Base-by-base conservation (phyloP, 2,329 filamentous ascomycete species). In the Thielaviopsis euricoi region DNA sequence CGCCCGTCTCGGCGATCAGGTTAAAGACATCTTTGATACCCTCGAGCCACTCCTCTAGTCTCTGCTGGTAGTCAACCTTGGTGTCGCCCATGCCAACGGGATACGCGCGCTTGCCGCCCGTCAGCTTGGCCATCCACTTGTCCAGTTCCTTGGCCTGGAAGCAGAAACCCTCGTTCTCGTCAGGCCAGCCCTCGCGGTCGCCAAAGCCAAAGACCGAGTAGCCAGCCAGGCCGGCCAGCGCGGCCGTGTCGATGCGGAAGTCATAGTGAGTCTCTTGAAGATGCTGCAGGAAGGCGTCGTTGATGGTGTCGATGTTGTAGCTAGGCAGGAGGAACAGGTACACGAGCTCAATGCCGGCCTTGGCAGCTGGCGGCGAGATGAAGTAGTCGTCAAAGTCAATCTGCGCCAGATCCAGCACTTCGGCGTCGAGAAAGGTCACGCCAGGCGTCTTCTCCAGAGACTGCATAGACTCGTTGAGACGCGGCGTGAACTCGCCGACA, bases 111-210 rank as follows among this genome's bases (percentile, higher is more conserved):
- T 91, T 95, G 61, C 85, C 80, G 1, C 81, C 85, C 0, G 90
- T 95, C 65, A 98, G 72, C 67, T 89, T 94, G n/a, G 91, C 89
- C 86, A 98, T 87, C 91, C 93, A 97, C 67, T 83, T 89, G 68
- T 98, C 91, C 2, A 94, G 76, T 64, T 95, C 85, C 66, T 85
- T 87, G 1, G 91, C 91, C 68, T 97, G 91, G 62, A 88, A 89
- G 68, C 91, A 96, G 71, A 90, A 98, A 0, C 91, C 91, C 64
- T 93, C 87, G 60, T 85, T 81, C 70, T 95, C 89, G 0, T 85
- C 88, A 0, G 89, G 88, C 91, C 93, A 98, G 59, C 87, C 89
- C 67, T 95, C 87, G 62, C 80, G 82, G 68, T 97, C 91, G 19
- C 91, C 91, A 66, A 96, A 86, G 0, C 93, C 93, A 72, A 97